These are phyloP conservation scores for Nepenthes alata DNA, from an alignment of 179 eudicot genomes.

Conservation along the genomic window DNA sequence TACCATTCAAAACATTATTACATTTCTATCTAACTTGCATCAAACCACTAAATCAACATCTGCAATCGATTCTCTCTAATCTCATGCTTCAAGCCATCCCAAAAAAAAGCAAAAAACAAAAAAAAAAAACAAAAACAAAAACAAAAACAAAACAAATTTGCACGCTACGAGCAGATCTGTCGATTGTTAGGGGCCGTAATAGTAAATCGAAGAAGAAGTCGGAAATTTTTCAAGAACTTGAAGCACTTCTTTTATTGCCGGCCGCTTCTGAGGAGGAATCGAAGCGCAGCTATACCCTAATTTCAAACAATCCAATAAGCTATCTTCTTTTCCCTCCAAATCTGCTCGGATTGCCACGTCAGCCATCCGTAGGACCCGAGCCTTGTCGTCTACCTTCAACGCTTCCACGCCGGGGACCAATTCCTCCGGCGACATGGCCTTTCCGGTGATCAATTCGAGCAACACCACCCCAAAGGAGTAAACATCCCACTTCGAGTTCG, in stretches of 20 bases:
- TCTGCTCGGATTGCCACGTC: slow-evolving; percentile 77
- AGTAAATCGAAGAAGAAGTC: slow-evolving; percentile 25
- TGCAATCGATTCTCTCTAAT: too few species aligned
- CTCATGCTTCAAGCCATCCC: too few species aligned
- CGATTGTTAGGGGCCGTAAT: slow-evolving; percentile 7
- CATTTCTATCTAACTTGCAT: too few species aligned
- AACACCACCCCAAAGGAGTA: slow-evolving; percentile 75
- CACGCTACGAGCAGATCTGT: neutral
- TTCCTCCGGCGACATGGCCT: slow-evolving; percentile 60
- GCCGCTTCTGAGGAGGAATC: slow-evolving; percentile 71
- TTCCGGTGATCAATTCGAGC: slow-evolving; percentile 74
- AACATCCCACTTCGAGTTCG: slow-evolving; percentile 80
- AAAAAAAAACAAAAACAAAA: too few species aligned
- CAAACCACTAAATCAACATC: too few species aligned
- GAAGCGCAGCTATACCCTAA: slow-evolving; percentile 69
- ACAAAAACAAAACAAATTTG: too few species aligned
- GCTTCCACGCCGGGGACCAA: slow-evolving; percentile 40
- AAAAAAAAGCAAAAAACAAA: too few species aligned
- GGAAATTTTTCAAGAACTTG: slow-evolving; percentile 73
- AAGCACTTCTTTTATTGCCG: slow-evolving; percentile 80
- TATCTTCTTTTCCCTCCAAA: slow-evolving; percentile 77
- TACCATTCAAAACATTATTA: too few species aligned
- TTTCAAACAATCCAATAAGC: slow-evolving; percentile 42
- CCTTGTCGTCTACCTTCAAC: slow-evolving; percentile 38
- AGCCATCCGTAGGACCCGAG: slow-evolving; percentile 58